Conservation (phyloP, 257 asterid genomes). For the Handroanthus guayacan region DNA sequence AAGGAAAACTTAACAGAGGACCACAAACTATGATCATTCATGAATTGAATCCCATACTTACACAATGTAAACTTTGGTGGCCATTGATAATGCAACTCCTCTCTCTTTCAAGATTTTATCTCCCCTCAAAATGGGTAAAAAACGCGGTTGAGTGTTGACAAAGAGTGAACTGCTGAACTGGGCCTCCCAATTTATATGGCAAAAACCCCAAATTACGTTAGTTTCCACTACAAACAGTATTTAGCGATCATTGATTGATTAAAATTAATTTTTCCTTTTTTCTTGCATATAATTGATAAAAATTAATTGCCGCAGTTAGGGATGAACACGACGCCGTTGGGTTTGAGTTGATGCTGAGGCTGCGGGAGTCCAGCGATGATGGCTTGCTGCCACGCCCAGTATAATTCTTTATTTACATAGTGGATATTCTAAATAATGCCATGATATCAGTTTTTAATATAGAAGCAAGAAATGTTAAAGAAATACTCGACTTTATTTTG, state of each 20-base stretch:
- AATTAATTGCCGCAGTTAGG: neutral
- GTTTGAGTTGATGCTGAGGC: conserved; percentile 13
- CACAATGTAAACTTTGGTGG: conserved; percentile 68
- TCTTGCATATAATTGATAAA: conserved; percentile 11
- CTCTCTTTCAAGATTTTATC: neutral
- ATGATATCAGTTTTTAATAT: no score
- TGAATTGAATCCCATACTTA: conserved; percentile 40
- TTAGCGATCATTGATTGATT: conserved; percentile 10
- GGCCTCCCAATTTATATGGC: conserved; percentile 19
- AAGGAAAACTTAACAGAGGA: neutral
- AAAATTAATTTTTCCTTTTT: no score
- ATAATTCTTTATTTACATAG: no score
- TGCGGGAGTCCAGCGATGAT: conserved; percentile 36
- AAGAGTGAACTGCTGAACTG: neutral
- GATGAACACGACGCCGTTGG: conserved; percentile 25
- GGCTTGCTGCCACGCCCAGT: conserved; percentile 38
- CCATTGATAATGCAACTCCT: conserved; percentile 45
- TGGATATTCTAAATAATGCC: no score
- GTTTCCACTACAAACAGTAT: neutral
- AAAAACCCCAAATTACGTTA: neutral
- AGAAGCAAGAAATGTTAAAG: no score
- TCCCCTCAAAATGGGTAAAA: neutral
- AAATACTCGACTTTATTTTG: no score
- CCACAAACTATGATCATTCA: neutral
- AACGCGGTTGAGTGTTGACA: conserved; percentile 1